Percentiles rank a stretch among this genome's conserved stretches.
These are phyloP conservation scores for Botrytis paeoniae DNA, from an alignment of 2,329 filamentous ascomycete species.

Conservation along the genomic window DNA sequence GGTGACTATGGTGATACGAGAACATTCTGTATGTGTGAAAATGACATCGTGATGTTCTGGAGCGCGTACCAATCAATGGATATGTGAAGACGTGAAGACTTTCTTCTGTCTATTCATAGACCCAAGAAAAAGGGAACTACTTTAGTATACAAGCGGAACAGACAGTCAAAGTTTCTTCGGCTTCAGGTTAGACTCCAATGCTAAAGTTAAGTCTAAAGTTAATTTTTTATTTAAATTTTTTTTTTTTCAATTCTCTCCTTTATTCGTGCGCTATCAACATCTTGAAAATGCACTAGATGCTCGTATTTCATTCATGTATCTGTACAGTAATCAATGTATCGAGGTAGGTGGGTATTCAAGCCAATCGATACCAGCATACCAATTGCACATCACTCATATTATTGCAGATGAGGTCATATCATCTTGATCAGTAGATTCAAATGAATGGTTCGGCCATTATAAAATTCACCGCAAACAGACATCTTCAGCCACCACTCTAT, in stretches of 20 bases:
- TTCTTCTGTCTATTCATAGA: background rate
- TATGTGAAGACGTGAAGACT: background rate
- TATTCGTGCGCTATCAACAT: background rate
- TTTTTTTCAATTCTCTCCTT: background rate
- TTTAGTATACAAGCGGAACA: background rate
- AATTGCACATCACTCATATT: background rate
- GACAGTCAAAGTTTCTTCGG: background rate
- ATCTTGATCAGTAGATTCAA: background rate
- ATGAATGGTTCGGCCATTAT: background rate
- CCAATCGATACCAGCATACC: background rate
- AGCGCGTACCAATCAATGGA: no score
- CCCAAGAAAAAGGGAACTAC: background rate
- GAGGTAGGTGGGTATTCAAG: background rate
- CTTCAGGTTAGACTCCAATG: background rate
- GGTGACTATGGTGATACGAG: background rate
- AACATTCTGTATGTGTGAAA: no score
- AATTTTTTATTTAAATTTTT: background rate
- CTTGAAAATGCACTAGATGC: background rate
- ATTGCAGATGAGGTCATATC: background rate
- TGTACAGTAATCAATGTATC: background rate
- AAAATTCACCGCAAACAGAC: background rate
- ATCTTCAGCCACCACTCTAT: constrained; percentile 3
- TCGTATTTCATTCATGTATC: background rate
- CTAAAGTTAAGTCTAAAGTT: background rate
- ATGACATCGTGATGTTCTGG: background rate